Conservation (phyloP, 768 basidiomycete species). For the Calocera viscosa region DNA sequence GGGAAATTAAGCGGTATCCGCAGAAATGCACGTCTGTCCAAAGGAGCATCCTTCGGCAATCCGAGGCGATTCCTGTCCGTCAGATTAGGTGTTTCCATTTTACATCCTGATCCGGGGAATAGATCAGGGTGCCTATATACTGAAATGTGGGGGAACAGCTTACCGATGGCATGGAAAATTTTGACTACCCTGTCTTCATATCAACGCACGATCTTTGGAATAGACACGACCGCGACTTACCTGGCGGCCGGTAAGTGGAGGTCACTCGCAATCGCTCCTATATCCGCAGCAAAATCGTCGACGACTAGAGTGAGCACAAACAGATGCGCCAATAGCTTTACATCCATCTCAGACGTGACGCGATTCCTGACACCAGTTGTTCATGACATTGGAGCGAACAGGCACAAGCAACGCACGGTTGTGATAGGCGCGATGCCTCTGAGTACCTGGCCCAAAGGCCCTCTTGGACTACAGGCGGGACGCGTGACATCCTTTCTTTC, state of each 20-base stretch:
- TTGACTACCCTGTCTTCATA: constrained; percentile 38
- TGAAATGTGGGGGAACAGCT: constrained; percentile 17
- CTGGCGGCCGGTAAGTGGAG: constrained; percentile 48
- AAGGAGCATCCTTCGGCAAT: constrained; percentile 47
- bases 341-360: constrained; percentile 56
- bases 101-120: constrained; percentile 46
- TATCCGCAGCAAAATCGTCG: constrained; percentile 65
- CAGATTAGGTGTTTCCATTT: constrained; percentile 42
- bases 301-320: constrained; percentile 69
- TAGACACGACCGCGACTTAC: constrained; percentile 36
- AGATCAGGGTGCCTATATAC: neutral
- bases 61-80: constrained; percentile 60
- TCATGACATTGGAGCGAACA: neutral
- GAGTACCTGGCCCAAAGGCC: constrained; percentile 69
- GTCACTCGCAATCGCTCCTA: constrained; percentile 56
- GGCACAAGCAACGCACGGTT: constrained; percentile 36
- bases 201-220: constrained; percentile 13
- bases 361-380: constrained; percentile 28
- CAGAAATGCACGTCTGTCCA: constrained; percentile 59
- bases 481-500: constrained; percentile 41
- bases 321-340: constrained; percentile 61
- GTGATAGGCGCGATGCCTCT: constrained; percentile 55
- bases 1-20: constrained; percentile 72
- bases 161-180: constrained; percentile 67
- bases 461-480: constrained; percentile 58